Evolutionary conservation across 805 yeast genomes (phyloP), one percentile per base, ranked within the genome.

Genomic region (Kodamaea sagamina): DNA sequence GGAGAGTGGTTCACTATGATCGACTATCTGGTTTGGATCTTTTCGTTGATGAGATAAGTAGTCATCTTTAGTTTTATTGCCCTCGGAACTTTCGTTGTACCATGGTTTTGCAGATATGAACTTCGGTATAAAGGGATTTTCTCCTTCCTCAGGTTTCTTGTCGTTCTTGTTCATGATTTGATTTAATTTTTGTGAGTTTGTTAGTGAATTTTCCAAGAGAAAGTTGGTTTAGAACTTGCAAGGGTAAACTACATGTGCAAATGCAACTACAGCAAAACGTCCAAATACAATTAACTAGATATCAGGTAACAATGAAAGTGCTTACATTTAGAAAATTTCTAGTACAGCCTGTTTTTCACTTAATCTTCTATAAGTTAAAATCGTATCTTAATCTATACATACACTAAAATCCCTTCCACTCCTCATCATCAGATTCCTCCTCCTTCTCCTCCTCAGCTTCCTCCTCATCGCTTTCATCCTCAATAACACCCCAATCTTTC

Each of bases 1-100:
- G 4, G 68, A 57, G 43, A 70, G 67, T 0, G 89, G 76, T 45
- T 72, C 76, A 45, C 79, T 69, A 49, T 78, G 73, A 53, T 72
- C 74, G 1, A 57, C 43, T 36, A 63, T 58, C 39, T 66, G 75
- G 3, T 62, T 62, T 1, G 63, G 75, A 5, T 68, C 65, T 32
- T 65, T 57, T 15, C 86, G 61, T 49, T 83, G 89, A 61, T 83
- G 89, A 2, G 78, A 62, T 15, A 83, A 61, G 37, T 76, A 68
- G 56, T 81, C 86, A 36, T 32, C 48, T 2, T 49, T 47, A 5
- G 29, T 21, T 10, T 36, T 22, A 9, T 35, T 37, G 7, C 12
- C 27, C 1, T 39, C 48, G 1, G 47, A 34, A 5, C 39, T 8
- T 37, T 46, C 41, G 35, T 46, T 34, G 48, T 71, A 71, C 76